These are phyloP conservation scores for Tuber indicum DNA, from an alignment of 495 filamentous ascomycete genomes.

Conservation along the genomic window DNA sequence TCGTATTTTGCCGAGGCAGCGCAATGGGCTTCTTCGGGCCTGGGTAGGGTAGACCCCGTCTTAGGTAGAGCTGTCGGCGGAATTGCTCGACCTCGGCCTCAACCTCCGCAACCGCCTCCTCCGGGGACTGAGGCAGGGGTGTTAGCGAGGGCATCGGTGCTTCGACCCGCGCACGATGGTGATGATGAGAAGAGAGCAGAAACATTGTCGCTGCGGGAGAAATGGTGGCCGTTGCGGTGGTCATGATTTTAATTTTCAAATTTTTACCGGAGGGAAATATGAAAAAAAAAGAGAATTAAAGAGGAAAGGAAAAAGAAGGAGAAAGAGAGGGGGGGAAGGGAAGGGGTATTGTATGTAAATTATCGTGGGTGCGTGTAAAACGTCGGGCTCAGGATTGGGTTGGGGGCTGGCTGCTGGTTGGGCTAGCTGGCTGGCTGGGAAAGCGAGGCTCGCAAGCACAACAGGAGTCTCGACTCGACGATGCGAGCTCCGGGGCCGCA, in stretches of 20 bases:
- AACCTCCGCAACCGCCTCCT: constrained; percentile 27
- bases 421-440: not conserved
- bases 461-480: not conserved
- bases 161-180: not conserved
- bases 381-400: not conserved
- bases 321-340: not conserved
- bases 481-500: not conserved
- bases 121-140: constrained; percentile 17
- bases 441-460: not conserved
- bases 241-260: not conserved
- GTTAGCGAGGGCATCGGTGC: not conserved
- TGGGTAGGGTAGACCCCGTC: constrained; percentile 27
- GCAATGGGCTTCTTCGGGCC: constrained; percentile 17
- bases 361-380: constrained; percentile 1
- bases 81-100: constrained; percentile 30
- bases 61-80: constrained; percentile 25
- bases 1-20: not conserved
- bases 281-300: not conserved
- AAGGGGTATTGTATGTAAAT: constrained; percentile 1
- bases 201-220: not conserved
- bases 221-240: constrained; percentile 1
- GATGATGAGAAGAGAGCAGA: not conserved
- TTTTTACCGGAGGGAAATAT: not conserved
- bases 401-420: not conserved
- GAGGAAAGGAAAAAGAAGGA: not conserved